phyloP scores from a whole-genome alignment of 2,329 filamentous ascomycete species.

The Amylocarpus encephaloides region DNA sequence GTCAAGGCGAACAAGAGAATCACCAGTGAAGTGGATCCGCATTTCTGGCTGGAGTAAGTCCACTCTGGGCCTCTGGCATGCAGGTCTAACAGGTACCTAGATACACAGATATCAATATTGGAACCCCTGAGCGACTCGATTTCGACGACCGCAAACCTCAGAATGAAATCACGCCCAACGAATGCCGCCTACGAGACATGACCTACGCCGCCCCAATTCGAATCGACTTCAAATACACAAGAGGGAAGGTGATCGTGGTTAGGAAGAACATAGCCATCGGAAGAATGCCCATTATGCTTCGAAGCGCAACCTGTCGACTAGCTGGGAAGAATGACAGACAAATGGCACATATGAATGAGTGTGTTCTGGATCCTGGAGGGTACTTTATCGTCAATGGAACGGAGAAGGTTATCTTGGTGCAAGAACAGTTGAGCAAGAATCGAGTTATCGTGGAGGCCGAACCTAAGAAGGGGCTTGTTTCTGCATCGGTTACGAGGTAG shows the following conservation, averaged over 20 bases:
- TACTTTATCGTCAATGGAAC: slow-evolving; percentile 98
- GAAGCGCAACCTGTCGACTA: slow-evolving; percentile 88
- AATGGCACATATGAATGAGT: slow-evolving; percentile 92
- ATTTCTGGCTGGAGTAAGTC: slow-evolving; percentile 74
- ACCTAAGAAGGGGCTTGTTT: slow-evolving; percentile 85
- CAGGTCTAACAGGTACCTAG: slow-evolving; percentile 12
- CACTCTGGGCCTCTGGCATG: not conserved
- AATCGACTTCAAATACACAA: slow-evolving; percentile 85
- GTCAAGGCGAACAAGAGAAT: slow-evolving; percentile 85
- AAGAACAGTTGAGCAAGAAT: slow-evolving; percentile 99
- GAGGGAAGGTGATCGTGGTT: slow-evolving; percentile 69
- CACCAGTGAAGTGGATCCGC: slow-evolving; percentile 84
- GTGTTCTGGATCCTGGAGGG: slow-evolving; percentile 88
- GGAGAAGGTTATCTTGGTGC: slow-evolving; percentile 96
- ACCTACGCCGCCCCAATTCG: slow-evolving; percentile 95
- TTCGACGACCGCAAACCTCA: slow-evolving; percentile 64
- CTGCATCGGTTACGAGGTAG: slow-evolving; percentile 82
- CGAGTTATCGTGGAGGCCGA: slow-evolving; percentile 94
- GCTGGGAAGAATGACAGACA: slow-evolving; percentile 75
- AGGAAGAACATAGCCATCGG: slow-evolving; percentile 76
- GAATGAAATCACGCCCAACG: slow-evolving; percentile 82
- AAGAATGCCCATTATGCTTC: slow-evolving; percentile 92
- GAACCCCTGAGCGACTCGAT: slow-evolving; percentile 72
- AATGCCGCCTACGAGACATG: slow-evolving; percentile 92
- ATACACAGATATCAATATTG: slow-evolving; percentile 85